Evolutionary conservation across 768 basidiomycete genomes (phyloP).

Genomic region (Suillus brevipes): DNA sequence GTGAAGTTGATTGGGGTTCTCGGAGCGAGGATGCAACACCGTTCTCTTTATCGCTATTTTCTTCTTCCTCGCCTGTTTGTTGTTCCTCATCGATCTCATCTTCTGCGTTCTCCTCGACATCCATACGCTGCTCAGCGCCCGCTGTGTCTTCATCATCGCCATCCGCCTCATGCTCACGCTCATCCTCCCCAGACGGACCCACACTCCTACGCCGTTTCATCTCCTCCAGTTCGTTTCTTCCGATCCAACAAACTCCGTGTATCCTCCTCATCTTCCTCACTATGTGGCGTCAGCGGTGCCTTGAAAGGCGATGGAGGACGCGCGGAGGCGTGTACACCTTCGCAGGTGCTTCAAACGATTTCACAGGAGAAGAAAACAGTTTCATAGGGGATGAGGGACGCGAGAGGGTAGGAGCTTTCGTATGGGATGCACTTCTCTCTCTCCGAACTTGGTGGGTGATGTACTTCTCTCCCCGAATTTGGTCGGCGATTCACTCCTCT

Average conservation of each 20-base stretch:
- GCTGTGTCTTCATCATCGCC: conserved; percentile 43
- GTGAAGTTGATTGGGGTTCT: background rate
- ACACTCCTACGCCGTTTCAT: conserved; percentile 31
- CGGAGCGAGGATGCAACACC: background rate
- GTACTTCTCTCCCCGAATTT: background rate
- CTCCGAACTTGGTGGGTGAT: background rate
- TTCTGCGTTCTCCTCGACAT: conserved; percentile 40
- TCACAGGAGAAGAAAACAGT: conserved; percentile 4
- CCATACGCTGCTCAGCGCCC: conserved; percentile 32
- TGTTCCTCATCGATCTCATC: conserved; percentile 6
- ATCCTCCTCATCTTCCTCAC: conserved; percentile 33
- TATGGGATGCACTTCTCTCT: conserved; percentile 10
- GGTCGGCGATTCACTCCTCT: background rate
- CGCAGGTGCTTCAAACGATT: background rate
- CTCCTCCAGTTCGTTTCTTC: conserved; percentile 37
- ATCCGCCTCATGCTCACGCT: conserved; percentile 33
- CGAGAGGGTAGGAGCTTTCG: conserved; percentile 1
- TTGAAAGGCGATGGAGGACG: conserved; percentile 1
- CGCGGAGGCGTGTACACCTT: background rate
- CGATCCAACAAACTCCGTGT: conserved; percentile 35
- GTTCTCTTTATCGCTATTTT: conserved; percentile 17
- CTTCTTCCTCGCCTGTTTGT: conserved; percentile 5
- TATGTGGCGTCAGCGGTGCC: conserved; percentile 12
- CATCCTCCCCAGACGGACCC: conserved; percentile 20
- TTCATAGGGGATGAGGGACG: conserved; percentile 10